Conservation (phyloP, 805 yeast species). For the Blastobotrys terrestris region DNA sequence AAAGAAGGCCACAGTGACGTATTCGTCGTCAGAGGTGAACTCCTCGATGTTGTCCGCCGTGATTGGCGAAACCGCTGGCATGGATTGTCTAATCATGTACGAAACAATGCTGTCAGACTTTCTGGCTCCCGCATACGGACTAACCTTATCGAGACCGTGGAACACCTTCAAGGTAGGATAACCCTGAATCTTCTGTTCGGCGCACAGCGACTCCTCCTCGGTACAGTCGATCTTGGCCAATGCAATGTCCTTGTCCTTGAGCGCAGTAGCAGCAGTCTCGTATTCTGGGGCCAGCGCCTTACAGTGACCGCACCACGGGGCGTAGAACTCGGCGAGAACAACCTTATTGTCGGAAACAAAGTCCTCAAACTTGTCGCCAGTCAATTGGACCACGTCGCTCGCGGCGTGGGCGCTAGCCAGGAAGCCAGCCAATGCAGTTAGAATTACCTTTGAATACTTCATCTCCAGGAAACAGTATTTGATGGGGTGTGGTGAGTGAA, state of each 20-base stretch:
- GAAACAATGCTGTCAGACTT: conserved; percentile 67
- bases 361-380: conserved; percentile 55
- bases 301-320: conserved; percentile 99
- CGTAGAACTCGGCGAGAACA: conserved; percentile 79
- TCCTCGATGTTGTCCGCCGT: conserved; percentile 46
- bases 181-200: conserved; percentile 59
- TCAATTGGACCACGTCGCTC: conserved; percentile 80
- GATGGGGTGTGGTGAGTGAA: not conserved
- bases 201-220: conserved; percentile 62
- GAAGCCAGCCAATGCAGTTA: conserved; percentile 37
- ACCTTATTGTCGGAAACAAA: conserved; percentile 69
- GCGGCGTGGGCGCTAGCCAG: conserved; percentile 56
- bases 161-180: conserved; percentile 82
- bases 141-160: conserved; percentile 33
- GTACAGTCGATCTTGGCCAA: conserved; percentile 77
- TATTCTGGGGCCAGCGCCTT: conserved; percentile 59
- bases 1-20: conserved; percentile 48
- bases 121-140: conserved; percentile 81
- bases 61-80: conserved; percentile 63
- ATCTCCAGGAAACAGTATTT: no score
- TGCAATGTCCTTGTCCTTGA: conserved; percentile 37
- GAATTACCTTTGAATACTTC: conserved; percentile 32
- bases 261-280: conserved; percentile 55
- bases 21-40: conserved; percentile 37
- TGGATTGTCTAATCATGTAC: conserved; percentile 74